These are phyloP conservation scores for Saussurea involucrata DNA, from an alignment of 129 eudicot species.

Conservation along the genomic window DNA sequence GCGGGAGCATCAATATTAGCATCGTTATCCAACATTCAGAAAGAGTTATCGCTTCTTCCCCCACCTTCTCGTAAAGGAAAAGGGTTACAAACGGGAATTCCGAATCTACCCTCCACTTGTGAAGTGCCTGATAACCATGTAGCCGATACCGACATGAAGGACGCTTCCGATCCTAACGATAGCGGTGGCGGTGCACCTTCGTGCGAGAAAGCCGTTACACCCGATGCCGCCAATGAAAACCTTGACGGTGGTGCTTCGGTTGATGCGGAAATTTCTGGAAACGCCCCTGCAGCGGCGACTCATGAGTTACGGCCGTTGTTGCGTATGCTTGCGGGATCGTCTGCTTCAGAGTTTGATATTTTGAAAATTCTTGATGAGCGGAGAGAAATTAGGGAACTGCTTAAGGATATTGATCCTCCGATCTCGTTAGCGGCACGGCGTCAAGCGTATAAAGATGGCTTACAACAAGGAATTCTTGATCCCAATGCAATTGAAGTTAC, in stretches of 20 bases:
- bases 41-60: constrained; percentile 64
- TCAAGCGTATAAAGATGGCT: constrained; percentile 59
- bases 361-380: constrained; percentile 61
- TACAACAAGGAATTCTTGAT: constrained; percentile 55
- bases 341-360: constrained; percentile 47
- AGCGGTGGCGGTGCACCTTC: constrained; percentile 27
- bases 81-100: constrained; percentile 53
- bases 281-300: constrained; percentile 31
- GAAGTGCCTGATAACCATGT: constrained; percentile 43
- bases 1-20: constrained; percentile 92
- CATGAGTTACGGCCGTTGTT: constrained; percentile 56
- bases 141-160: constrained; percentile 63
- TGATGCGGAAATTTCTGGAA: constrained; percentile 51
- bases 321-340: constrained; percentile 52
- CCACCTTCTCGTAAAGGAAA: constrained; percentile 59
- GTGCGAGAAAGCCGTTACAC: constrained; percentile 42
- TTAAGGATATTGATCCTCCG: constrained; percentile 55
- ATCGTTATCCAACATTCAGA: constrained; percentile 53
- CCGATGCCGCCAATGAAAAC: constrained; percentile 38
- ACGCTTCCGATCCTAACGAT: constrained; percentile 43
- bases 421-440: constrained; percentile 50
- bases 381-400: constrained; percentile 48
- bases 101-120: constrained; percentile 48
- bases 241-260: constrained; percentile 35
- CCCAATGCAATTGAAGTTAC: constrained; percentile 64